Base-by-base conservation (phyloP, 257 asterid genomes). In the Nicotiana tomentosiformis region DNA sequence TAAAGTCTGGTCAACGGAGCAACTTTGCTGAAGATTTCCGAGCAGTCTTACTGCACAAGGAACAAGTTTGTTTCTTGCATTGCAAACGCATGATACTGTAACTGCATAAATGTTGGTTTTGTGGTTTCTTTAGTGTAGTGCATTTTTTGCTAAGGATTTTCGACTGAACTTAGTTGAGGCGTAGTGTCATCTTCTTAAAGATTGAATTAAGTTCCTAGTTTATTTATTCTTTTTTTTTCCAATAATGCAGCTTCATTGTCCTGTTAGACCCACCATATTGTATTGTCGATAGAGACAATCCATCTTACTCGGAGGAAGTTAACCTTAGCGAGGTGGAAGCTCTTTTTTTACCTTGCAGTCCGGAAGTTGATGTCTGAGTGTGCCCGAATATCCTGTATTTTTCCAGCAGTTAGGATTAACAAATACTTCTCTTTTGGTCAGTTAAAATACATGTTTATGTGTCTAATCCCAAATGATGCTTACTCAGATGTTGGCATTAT, bases 11-110 rank as follows among this genome's bases (percentile, higher is more conserved):
- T 82, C 93, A 92, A 32, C 91, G 96, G 84, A 87, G 85, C 89
- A 98, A 94, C 91, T 94, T 96, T 82, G 72, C 89, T 11, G 99
- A 96, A 90, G 99, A 98, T 78, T 98, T 96, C 67, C 94, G 99
- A 66, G 99, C 99, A 65, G 96, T 96, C 87, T 90, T 96, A 87
- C 94, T 94, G 83, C 97, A 96, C 90, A 94, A 96, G 89, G 98
- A 96, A 87, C 98, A 93, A 97, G 99, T 96, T 74, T 70, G 90
- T 79, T 85, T 32, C 82, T 84, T 83, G 69, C 3, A 3, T 26
- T 29, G 37, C 68, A 64, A 61, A 35, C 17, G 16, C 68, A 23
- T 72, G 37, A 5, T 57, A 57, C 64, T 57, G 60, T 17, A 55
- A 72, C 60, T 12, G 20, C 60, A 23, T 49, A 14, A 14, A 72